Percentiles rank a stretch among this genome's conserved stretches.
Evolutionary conservation across 2,329 filamentous ascomycete species (phyloP).

Genomic region (Penicillium olsonii): DNA sequence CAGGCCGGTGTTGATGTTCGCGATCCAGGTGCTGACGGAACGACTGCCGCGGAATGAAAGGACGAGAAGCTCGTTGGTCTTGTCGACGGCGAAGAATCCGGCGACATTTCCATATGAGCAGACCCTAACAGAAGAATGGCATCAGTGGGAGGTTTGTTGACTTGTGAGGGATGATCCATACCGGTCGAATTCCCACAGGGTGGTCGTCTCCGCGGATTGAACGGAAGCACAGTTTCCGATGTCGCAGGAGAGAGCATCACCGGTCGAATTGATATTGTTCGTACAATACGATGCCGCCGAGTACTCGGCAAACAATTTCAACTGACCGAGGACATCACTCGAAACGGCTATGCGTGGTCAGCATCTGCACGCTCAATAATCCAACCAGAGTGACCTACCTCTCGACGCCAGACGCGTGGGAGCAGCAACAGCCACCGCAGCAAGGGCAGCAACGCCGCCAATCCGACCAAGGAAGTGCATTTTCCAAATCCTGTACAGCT

Average conservation of each 20-base stretch:
- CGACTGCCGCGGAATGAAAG: constrained; percentile 40
- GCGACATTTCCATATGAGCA: constrained; percentile 43
- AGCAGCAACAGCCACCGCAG: constrained; percentile 20
- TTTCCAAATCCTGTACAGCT: not conserved
- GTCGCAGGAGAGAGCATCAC: constrained; percentile 47
- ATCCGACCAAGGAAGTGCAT: constrained; percentile 11
- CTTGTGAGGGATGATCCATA: constrained; percentile 23
- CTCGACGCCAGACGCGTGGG: constrained; percentile 23
- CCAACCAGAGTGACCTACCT: constrained; percentile 19
- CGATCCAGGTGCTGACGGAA: constrained; percentile 34
- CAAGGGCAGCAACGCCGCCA: constrained; percentile 14
- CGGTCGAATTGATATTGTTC: constrained; percentile 48
- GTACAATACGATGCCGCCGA: constrained; percentile 56
- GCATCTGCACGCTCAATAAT: not conserved
- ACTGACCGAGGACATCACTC: constrained; percentile 39
- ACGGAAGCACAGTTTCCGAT: constrained; percentile 52
- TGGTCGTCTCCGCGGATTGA: constrained; percentile 48
- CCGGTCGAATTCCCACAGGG: constrained; percentile 53
- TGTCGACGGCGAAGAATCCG: constrained; percentile 50
- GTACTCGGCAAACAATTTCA: constrained; percentile 54
- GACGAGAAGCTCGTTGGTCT: constrained; percentile 42
- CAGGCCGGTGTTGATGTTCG: constrained; percentile 32
- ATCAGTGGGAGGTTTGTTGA: not conserved
- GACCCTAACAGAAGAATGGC: constrained; percentile 9
- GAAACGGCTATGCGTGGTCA: constrained; percentile 38